Percentiles rank a stretch among this genome's conserved stretches.
phyloP scores from a whole-genome alignment of 2,329 filamentous ascomycete genomes.

The Ophiostoma triangulosporum region DNA sequence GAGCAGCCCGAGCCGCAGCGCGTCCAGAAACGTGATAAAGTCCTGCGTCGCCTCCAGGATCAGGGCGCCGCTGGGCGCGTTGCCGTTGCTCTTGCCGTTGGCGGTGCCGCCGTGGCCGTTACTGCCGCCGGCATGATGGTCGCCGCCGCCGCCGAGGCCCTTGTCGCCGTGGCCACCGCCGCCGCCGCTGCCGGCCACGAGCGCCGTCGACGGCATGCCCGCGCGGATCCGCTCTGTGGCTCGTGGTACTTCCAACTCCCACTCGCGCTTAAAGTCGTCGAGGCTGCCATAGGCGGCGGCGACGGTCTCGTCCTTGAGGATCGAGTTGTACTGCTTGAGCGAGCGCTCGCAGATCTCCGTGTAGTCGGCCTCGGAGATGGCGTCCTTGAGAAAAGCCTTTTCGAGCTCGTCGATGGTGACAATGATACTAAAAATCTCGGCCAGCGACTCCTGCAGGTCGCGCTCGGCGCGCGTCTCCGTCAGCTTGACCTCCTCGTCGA shows the following conservation, averaged over 20 bases:
- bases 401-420: conserved; percentile 90
- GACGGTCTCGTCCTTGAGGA: conserved; percentile 82
- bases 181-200: conserved; percentile 32
- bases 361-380: conserved; percentile 81
- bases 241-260: conserved; percentile 92
- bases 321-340: conserved; percentile 92
- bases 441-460: conserved; percentile 88
- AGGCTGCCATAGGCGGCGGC: conserved; percentile 74
- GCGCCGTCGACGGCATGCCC: conserved; percentile 76
- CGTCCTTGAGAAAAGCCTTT: conserved; percentile 93
- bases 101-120: conserved; percentile 33
- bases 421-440: conserved; percentile 95
- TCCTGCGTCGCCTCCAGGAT: conserved; percentile 91
- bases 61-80: conserved; percentile 40
- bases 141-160: conserved; percentile 22
- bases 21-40: conserved; percentile 96
- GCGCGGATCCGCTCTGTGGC: conserved; percentile 87
- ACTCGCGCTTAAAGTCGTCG: conserved; percentile 81
- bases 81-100: conserved; percentile 13
- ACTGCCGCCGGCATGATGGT: conserved; percentile 36
- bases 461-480: conserved; percentile 75
- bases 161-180: conserved; percentile 30
- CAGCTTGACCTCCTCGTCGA: conserved; percentile 91
- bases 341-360: conserved; percentile 91
- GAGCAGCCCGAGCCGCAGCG: conserved; percentile 77